Percentiles rank a stretch among this genome's conserved stretches.
Evolutionary conservation across 805 yeast species (phyloP).

Genomic region (Suhomyces sp.): DNA sequence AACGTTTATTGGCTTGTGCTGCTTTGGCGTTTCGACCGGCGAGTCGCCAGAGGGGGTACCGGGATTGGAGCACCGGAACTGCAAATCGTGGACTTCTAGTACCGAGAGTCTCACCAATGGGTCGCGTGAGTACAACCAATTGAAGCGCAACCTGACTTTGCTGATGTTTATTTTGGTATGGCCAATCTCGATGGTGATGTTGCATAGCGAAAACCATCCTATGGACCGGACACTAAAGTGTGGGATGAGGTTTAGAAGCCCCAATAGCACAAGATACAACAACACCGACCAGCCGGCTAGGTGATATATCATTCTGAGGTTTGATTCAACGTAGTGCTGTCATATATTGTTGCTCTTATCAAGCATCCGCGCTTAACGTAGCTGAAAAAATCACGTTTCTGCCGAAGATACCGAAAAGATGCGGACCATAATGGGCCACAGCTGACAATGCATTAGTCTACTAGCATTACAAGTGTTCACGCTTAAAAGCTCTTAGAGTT

Average conservation of each 20-base stretch:
- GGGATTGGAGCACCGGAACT: conserved; percentile 6
- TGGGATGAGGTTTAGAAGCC: conserved; percentile 24
- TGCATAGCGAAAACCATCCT: conserved; percentile 30
- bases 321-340: background rate
- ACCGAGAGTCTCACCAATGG: conserved; percentile 26
- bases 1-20: background rate
- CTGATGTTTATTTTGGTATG: conserved; percentile 14
- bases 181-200: conserved; percentile 18
- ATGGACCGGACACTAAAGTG: conserved; percentile 23
- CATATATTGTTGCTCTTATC: background rate
- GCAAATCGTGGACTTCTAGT: conserved; percentile 23
- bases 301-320: background rate
- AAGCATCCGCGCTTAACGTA: background rate
- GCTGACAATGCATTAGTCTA: background rate
- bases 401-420: background rate
- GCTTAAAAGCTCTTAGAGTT: no score
- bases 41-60: background rate
- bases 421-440: background rate
- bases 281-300: background rate
- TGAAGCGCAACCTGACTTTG: conserved; percentile 19
- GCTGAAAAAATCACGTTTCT: background rate
- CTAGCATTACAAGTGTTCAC: no score
- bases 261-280: conserved; percentile 16
- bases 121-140: conserved; percentile 18
- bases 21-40: background rate